phyloP scores from a whole-genome alignment of 1,139 yeast genomes.

The Pichia sp. region DNA sequence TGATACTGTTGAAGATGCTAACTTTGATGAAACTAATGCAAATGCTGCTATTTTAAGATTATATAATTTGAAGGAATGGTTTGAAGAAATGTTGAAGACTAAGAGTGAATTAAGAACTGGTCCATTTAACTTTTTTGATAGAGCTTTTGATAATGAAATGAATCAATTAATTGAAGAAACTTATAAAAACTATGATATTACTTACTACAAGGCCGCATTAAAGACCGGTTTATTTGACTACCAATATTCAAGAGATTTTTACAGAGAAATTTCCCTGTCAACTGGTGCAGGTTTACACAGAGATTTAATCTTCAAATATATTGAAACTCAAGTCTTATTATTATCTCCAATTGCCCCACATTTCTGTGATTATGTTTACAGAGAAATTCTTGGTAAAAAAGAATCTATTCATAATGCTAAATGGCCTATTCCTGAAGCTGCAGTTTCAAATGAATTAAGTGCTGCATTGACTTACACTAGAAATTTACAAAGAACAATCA shows the following conservation, averaged over 20 bases:
- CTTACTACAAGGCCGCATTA: constrained; percentile 83
- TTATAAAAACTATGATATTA: constrained; percentile 58
- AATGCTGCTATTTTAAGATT: constrained; percentile 95
- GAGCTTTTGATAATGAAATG: constrained; percentile 92
- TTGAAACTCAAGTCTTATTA: constrained; percentile 77
- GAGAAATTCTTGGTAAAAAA: constrained; percentile 60
- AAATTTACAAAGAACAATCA: constrained; percentile 68
- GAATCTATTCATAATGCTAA: constrained; percentile 60
- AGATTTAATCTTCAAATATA: constrained; percentile 73
- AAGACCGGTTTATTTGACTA: constrained; percentile 89
- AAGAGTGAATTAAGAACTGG: constrained; percentile 63
- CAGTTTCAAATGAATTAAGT: constrained; percentile 52
- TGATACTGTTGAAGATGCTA: constrained; percentile 95
- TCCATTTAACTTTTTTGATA: constrained; percentile 68
- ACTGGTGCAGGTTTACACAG: constrained; percentile 64
- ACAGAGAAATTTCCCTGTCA: constrained; percentile 63
- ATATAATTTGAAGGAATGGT: constrained; percentile 91
- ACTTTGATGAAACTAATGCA: constrained; percentile 93
- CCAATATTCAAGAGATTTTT: constrained; percentile 93
- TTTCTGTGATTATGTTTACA: constrained; percentile 83
- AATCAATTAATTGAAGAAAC: constrained; percentile 72
- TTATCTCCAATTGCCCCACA: constrained; percentile 95
- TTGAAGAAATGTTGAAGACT: constrained; percentile 61
- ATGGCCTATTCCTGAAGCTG: constrained; percentile 72
- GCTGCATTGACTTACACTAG: constrained; percentile 78